Evolutionary conservation across 2,329 filamentous ascomycete genomes (phyloP).

Genomic region (Penicillium sp.): DNA sequence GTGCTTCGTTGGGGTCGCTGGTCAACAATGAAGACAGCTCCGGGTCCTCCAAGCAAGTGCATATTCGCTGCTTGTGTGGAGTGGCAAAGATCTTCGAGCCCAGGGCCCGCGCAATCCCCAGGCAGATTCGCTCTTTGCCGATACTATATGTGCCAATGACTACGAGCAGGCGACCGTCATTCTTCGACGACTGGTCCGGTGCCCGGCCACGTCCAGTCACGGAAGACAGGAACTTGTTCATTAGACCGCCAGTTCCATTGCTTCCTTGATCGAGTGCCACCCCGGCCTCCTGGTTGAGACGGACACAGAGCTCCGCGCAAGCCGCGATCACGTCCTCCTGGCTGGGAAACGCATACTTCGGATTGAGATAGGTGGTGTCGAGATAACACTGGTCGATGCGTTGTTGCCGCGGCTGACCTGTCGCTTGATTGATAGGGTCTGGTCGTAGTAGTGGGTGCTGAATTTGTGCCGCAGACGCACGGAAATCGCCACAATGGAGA

Average conservation of each 20-base stretch:
- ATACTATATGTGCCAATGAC: constrained; percentile 97
- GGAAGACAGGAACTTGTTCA: constrained; percentile 61
- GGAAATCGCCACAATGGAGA: constrained; percentile 92
- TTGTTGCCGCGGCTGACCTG: constrained; percentile 72
- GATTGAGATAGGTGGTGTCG: constrained; percentile 94
- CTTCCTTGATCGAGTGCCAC: constrained; percentile 58
- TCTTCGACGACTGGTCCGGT: constrained; percentile 29
- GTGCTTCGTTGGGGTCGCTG: constrained; percentile 73
- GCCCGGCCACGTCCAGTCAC: constrained; percentile 34
- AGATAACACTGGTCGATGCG: constrained; percentile 94
- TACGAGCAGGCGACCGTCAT: constrained; percentile 72
- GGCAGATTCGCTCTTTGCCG: constrained; percentile 92
- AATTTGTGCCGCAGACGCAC: constrained; percentile 82
- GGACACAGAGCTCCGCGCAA: constrained; percentile 84
- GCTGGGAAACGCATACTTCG: constrained; percentile 88
- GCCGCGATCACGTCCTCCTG: constrained; percentile 84
- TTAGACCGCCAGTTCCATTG: constrained; percentile 55
- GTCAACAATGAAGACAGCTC: constrained; percentile 79
- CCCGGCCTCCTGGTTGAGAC: constrained; percentile 64
- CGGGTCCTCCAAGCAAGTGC: constrained; percentile 77
- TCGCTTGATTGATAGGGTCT: constrained; percentile 66
- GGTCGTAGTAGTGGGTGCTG: constrained; percentile 78
- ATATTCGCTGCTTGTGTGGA: constrained; percentile 77
- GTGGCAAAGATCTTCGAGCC: constrained; percentile 87
- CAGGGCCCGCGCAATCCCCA: constrained; percentile 84